Base-by-base conservation (phyloP, 345 rosid genomes). In the Arabidopsis suecica region DNA sequence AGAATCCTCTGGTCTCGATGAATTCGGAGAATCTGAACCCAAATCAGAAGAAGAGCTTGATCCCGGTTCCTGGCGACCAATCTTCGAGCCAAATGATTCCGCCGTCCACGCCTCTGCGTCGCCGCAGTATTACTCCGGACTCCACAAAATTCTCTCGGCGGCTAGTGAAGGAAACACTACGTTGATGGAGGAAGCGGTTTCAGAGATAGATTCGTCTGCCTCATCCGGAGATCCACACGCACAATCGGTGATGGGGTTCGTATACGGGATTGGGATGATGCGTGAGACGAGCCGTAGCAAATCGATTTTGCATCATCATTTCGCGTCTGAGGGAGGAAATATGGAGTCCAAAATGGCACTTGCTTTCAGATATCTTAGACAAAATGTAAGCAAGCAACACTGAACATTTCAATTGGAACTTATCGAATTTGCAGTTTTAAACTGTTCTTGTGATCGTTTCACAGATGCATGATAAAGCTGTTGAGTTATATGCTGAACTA, bases 281-380 rank as follows among this genome's bases (percentile, higher is more conserved):
- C 83, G 85, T 53, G 96, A 88, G 84, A 80, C 82, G 82, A 82
- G 83, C 66, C 86, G 83, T 51, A 92, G 83, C 7, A 91, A 85
- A 80, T 87, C 93, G 12, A 83, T 94, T 59, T 33, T 91, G 55
- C 81, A 91, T 71, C 98, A 93, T 75, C 73, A 81, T 49, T 93
- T 93, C 56, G 93, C 91, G 1, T 84, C 91, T 2, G 81, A 86
- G 14, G 96, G 88, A 7, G 97, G 90, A 36, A 93, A 82, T 73
- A 76, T 86, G 80, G 97, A 93, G 81, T 93, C 98, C 1, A 93
- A 86, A 83, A 87, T 91, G 97, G 91, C 95, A 34, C 82, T 94
- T 11, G 98, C 98, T 0, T 91, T 85, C 72, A 88, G 93, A 1
- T 91, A 87, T 73, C 68, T 83, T 5, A 88, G 96, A 3, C 98